Percentiles rank a stretch among this genome's conserved stretches.
Evolutionary conservation across 257 asterid species (phyloP).

Genomic region (Knoxia roxburghii): DNA sequence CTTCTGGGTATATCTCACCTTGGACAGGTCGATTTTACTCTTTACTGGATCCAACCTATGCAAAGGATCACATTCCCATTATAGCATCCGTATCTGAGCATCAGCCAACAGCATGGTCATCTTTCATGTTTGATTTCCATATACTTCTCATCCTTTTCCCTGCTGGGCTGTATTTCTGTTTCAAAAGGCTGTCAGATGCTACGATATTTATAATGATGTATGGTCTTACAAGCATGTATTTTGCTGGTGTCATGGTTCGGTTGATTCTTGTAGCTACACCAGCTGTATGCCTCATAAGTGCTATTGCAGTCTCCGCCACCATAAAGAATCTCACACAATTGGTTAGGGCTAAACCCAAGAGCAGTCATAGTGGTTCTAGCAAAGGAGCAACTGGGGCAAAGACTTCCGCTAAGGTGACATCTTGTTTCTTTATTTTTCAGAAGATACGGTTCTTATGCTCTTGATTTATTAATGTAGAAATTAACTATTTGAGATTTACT

Average conservation of each 20-base stretch:
- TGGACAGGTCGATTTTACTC: constrained; percentile 99
- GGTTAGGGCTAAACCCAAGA: constrained; percentile 69
- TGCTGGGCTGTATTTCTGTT: constrained; percentile 97
- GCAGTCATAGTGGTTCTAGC: constrained; percentile 43
- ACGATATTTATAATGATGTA: constrained; percentile 94
- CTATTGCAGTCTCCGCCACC: constrained; percentile 97
- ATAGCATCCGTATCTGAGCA: constrained; percentile 99
- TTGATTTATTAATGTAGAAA: not conserved
- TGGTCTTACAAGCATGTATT: constrained; percentile 98
- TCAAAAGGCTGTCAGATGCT: constrained; percentile 93
- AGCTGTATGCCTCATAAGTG: constrained; percentile 95
- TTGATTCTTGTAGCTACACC: constrained; percentile 97
- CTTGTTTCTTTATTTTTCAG: not conserved
- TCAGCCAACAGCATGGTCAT: constrained; percentile 99
- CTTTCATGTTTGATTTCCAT: constrained; percentile 98
- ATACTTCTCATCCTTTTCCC: constrained; percentile 84
- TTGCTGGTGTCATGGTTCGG: constrained; percentile 99
- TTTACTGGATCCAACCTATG: constrained; percentile 93
- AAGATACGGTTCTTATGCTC: constrained; percentile 2
- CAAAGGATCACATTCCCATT: constrained; percentile 96
- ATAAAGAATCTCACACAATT: constrained; percentile 82
- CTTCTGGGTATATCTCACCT: constrained; percentile 96
- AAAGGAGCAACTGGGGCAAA: constrained; percentile 68
- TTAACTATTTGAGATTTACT: not conserved
- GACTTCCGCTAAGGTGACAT: constrained; percentile 73